Base-by-base conservation (phyloP, 1,284 basidiomycete genomes). In the Pulchroboletus neoregius region DNA sequence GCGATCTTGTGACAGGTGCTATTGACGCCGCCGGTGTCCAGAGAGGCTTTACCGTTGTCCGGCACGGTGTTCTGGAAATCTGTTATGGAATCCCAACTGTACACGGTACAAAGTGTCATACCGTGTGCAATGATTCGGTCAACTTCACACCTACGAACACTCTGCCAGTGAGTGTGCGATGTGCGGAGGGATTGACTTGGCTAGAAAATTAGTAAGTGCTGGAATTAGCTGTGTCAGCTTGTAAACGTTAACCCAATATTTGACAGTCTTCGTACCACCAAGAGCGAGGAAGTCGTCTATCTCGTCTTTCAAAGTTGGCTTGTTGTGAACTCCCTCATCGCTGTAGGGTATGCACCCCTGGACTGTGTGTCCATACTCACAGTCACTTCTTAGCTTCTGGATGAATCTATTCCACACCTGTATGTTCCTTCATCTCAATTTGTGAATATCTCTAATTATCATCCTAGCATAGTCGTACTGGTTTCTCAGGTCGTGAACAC, bases 351-450 rank as follows among this genome's bases (percentile, higher is more conserved):
- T 30, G 3, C 20, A n/a, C 10, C 12, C n/a, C 23, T n/a, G 15
- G 15, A 13, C 36, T 5, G 0, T 32, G 1, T 42, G 9, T 30
- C 4, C 2, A 5, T 18, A 12, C 27, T 51, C 39, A 48, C n/a
- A 12, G 5, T 23, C 10, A 6, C 2, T 35, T 36, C 12, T 31
- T 26, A 78, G 76, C 63, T 78, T 31, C 48, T 76, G 27, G 71
- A 70, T 43, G 74, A 78, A 55, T 76, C 74, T 1, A 64, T 75
- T 22, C 76, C 76, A 8, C 74, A 78, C 54, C 63, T 78, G 31
- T 68, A 64, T 4, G 71, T 28, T 28, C 30, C 8, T 23, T 35
- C 24, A 13, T 11, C 12, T 16, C 35, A 9, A 16, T 15, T 18
- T 16, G 10, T 8, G 11, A 26, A 13, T 15, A 4, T 18, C 5